Evolutionary conservation across 306 rosid species (phyloP), one percentile per base, ranked within the genome.

Genomic region (Ammopiptanthus mongolicus): DNA sequence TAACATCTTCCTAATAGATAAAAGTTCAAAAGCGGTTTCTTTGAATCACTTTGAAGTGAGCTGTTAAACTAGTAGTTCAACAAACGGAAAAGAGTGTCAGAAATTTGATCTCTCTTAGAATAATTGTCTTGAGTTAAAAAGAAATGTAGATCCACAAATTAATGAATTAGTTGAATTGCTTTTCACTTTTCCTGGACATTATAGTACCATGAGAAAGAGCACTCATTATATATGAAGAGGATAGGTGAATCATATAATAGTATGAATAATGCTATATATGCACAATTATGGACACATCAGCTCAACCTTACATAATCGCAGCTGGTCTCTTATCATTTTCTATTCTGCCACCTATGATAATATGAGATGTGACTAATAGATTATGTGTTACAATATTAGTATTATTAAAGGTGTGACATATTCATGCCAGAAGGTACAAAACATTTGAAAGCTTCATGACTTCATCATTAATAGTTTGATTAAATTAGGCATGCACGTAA

Each of bases 381-480:
- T 11, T 10, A 41, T 41, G 47, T 41, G 2, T 37, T 9, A 41
- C 47, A 41, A 44, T 44, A 44, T 12, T 44, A 44, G 6, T 44
- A 44, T 44, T 44, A 44, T 44, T 44, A 12, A 60, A 65, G 41
- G 41, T 28, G 4, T 69, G 47, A 29, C 23, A 31, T 23, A 23
- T 41, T 9, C 29, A 3, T 47, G n/a, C 25, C n/a, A 29, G 17
- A 22, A 41, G 56, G 46, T 66, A 18, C 19, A 42, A 57, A 57
- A n/a, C 5, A 57, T 29, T 77, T 67, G 75, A 68, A 68, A 57
- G 70, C 44, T 21, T 58, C 46, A 73, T 28, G 33, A 14, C 55
- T 10, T 42, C 75, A 77, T 77, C 61, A 67, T 77, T 47, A 19
- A 46, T 8, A n/a, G 19, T 31, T 77, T 56, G 75, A 57, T 77